A percentile compares a stretch with the other conserved stretches of the same genome.
Conservation (phyloP, 208 protist genomes). For the Wallacemonas sp. region DNA sequence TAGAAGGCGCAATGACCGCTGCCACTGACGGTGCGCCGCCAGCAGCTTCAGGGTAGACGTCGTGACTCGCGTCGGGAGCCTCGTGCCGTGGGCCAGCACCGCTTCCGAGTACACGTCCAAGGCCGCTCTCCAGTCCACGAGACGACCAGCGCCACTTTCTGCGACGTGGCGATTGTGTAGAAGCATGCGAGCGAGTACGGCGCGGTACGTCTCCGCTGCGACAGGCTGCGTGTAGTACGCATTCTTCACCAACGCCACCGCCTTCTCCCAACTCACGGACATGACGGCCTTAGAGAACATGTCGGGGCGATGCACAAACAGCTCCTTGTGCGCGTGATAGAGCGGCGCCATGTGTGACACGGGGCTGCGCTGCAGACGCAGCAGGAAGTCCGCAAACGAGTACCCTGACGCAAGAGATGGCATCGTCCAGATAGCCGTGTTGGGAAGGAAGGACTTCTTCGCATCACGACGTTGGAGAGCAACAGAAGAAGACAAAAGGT, state of each 20-base stretch:
- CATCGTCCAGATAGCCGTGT: too few relatives aligned
- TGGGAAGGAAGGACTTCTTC: background rate
- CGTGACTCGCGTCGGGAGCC: conserved; percentile 56
- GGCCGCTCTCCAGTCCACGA: conserved; percentile 67
- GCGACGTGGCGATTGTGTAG: conserved; percentile 69
- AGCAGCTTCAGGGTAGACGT: conserved; percentile 72
- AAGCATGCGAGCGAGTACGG: conserved; percentile 79
- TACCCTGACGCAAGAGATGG: conserved; percentile 56
- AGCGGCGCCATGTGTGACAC: conserved; percentile 67
- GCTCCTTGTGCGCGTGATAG: conserved; percentile 70
- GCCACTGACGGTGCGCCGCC: conserved; percentile 68
- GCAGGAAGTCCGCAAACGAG: conserved; percentile 84
- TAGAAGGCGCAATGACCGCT: conserved; percentile 49
- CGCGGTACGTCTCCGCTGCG: conserved; percentile 52
- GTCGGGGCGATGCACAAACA: conserved; percentile 80
- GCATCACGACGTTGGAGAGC: background rate
- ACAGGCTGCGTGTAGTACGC: conserved; percentile 79
- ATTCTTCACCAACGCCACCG: conserved; percentile 52
- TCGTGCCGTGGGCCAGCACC: conserved; percentile 54
- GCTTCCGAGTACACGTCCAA: conserved; percentile 69
- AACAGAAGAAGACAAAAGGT: too few relatives aligned
- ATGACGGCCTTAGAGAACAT: conserved; percentile 67
- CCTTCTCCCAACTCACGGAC: conserved; percentile 72
- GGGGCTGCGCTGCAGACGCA: conserved; percentile 78
- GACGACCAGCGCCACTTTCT: conserved; percentile 19